Base-by-base conservation (phyloP, 768 basidiomycete genomes). In the Paxillus involutus region DNA sequence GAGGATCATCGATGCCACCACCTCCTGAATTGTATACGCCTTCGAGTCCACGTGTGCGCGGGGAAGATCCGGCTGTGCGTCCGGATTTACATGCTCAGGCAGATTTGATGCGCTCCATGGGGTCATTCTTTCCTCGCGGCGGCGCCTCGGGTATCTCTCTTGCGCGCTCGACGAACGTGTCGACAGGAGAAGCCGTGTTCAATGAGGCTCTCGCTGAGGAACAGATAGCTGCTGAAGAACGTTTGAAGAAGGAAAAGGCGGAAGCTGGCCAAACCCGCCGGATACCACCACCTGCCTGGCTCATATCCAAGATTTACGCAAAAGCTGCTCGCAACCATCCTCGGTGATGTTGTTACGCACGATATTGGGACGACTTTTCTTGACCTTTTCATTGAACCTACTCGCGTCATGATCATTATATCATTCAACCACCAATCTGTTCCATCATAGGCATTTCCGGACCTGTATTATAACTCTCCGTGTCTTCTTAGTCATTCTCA, bases 201-300 rank as follows among this genome's bases (percentile, higher is more conserved):
- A 78, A 80, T 44, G 88, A 90, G 59, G 81, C 87, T 40, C 75
- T 88, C 39, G 85, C 82, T 37, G 88, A 91, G 65, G 88, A 89
- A 68, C 75, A 80, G 55, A 73, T 80, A 14, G 86, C 80, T 5
- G 71, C 81, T 26, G 74, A 75, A 32, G 75, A 81, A 58, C 73
- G 81, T 43, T 61, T 83, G 46, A 76, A 81, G 60, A 77, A 78
- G 44, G 86, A 88, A 67, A 71, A 81, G 59, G 74, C 72, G 10
- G 79, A 83, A 58, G 79, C 74, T 35, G 70, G 74, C 33, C 77
- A 77, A 56, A 70, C 75, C 19, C 59, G 7, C 21, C 56, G 50
- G 19, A 26, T 35, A 13, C 36, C 43, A 12, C 30, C 47, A 26
- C 53, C 41, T 37, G 80, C 84, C 12, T 84, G 84, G 84, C 70